Conservation (phyloP, 1,284 basidiomycete species). For the Papiliotrema terrestris region DNA sequence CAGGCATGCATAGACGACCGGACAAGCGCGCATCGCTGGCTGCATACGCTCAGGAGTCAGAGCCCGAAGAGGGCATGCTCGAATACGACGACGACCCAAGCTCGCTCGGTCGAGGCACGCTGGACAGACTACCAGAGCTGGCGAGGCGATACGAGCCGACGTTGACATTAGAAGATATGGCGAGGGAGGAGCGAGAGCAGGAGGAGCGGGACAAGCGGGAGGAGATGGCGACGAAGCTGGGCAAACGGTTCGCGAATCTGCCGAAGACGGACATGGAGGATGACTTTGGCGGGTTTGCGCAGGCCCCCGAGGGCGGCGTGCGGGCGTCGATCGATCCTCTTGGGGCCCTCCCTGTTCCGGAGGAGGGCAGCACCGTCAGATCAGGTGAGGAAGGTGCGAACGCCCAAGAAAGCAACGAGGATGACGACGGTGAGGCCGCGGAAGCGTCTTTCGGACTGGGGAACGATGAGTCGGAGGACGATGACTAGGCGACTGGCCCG, state of each 20-base stretch:
- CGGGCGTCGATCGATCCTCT: neutral
- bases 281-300: neutral
- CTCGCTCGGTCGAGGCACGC: neutral
- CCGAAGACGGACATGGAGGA: neutral
- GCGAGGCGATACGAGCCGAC: constrained; percentile 9
- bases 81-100: constrained; percentile 2
- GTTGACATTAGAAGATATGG: constrained; percentile 10
- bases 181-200: constrained; percentile 13
- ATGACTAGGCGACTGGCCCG: no score
- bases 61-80: neutral
- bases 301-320: neutral
- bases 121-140: constrained; percentile 3
- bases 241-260: neutral
- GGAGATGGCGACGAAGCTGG: neutral
- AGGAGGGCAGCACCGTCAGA: neutral
- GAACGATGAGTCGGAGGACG: neutral
- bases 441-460: constrained; percentile 6
- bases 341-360: neutral
- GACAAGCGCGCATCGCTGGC: no score
- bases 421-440: neutral
- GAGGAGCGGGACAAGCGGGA: constrained; percentile 7
- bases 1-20: no score
- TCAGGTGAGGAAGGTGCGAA: no score
- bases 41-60: no score
- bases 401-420: constrained; percentile 5